These are phyloP conservation scores for Saturnispora dispora DNA, from an alignment of 805 yeast genomes.

Conservation along the genomic window DNA sequence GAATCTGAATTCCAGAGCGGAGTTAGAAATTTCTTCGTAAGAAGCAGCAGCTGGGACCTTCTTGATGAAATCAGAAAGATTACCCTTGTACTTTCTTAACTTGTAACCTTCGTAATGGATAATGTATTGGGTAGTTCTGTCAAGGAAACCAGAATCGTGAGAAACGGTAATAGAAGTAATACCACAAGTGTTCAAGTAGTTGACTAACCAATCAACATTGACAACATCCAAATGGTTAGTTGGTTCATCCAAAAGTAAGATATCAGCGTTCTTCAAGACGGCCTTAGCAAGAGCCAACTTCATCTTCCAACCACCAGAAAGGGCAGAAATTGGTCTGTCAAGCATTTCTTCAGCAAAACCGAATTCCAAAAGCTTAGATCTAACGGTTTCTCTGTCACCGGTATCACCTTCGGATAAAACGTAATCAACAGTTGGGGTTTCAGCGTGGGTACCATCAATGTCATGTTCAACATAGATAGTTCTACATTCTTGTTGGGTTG, in stretches of 20 bases:
- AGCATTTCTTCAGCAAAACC: conserved; percentile 92
- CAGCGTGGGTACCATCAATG: conserved; percentile 97
- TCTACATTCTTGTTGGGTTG: conserved; percentile 97
- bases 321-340: conserved; percentile 85
- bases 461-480: conserved; percentile 99
- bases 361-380: conserved; percentile 76
- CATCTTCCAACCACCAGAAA: conserved; percentile 99
- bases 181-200: conserved; percentile 98
- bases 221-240: conserved; percentile 99
- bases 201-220: conserved; percentile 98
- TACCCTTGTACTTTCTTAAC: conserved; percentile 99
- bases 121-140: conserved; percentile 94
- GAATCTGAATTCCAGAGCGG: conserved; percentile 93
- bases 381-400: conserved; percentile 65
- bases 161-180: conserved; percentile 97
- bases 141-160: conserved; percentile 99
- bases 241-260: conserved; percentile 97
- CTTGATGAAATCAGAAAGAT: conserved; percentile 97
- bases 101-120: conserved; percentile 99
- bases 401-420: conserved; percentile 54
- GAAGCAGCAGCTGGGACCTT: conserved; percentile 98
- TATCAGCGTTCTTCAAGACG: conserved; percentile 96
- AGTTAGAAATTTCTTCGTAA: conserved; percentile 97
- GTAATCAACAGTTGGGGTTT: conserved; percentile 87
- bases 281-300: conserved; percentile 99